A percentile compares a stretch with the other conserved stretches of the same genome.
Evolutionary conservation across 805 yeast genomes (phyloP).

Genomic region (Yamadazyma tumulicola): DNA sequence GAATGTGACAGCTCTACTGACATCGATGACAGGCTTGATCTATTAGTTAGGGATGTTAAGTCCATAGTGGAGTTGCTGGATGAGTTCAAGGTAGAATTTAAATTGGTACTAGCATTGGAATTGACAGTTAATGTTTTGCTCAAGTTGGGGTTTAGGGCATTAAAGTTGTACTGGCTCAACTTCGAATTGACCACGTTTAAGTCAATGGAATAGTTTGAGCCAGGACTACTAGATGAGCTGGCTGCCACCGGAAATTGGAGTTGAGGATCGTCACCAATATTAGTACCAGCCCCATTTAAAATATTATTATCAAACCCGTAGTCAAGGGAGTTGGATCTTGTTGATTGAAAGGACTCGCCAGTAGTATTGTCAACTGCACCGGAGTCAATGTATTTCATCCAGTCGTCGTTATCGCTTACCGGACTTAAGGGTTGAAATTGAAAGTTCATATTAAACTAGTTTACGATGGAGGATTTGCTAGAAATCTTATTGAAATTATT

Average conservation of each 20-base stretch:
- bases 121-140: not conserved
- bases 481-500: no score
- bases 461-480: no score
- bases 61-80: not conserved
- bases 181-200: constrained; percentile 11
- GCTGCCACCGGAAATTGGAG: not conserved
- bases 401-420: constrained; percentile 12
- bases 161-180: constrained; percentile 1
- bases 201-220: constrained; percentile 6
- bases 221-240: not conserved
- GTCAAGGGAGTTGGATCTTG: not conserved
- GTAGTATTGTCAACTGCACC: constrained; percentile 5
- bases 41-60: not conserved
- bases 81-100: not conserved
- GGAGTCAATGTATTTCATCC: constrained; percentile 11
- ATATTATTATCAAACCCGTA: no score
- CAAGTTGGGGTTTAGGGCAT: not conserved
- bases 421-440: constrained; percentile 10
- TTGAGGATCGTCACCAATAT: no score
- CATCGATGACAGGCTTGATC: not conserved
- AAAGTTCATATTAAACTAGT: no score
- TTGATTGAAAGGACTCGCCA: not conserved
- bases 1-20: not conserved
- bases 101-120: not conserved
- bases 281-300: no score